Conservation (phyloP, 495 filamentous ascomycete species). For the Neurospora cerealis region DNA sequence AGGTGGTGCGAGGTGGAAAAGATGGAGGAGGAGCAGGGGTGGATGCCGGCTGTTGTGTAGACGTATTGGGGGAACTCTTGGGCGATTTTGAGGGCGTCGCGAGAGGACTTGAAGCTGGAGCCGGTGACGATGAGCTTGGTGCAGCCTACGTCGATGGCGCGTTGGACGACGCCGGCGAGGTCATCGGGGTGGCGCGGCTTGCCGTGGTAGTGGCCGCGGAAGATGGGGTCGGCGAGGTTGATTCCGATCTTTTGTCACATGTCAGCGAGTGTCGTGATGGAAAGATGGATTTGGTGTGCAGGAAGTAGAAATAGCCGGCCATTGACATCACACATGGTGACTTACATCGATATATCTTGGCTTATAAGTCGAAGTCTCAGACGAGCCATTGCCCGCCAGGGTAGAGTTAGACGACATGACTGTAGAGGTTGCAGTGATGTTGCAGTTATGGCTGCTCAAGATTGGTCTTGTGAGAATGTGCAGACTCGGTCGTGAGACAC, state of each 20-base stretch:
- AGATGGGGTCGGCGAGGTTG: conserved; percentile 86
- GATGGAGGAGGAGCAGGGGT: conserved; percentile 70
- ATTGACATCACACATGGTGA: no score
- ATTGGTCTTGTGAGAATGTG: conserved; percentile 4
- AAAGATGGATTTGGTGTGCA: not conserved
- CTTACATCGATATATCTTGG: conserved; percentile 54
- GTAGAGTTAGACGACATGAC: conserved; percentile 11
- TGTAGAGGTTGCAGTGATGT: not conserved
- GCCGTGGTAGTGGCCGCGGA: conserved; percentile 73
- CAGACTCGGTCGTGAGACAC: not conserved
- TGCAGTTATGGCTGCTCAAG: not conserved
- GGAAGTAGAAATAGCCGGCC: no score
- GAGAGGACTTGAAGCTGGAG: conserved; percentile 71
- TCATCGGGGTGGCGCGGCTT: conserved; percentile 74
- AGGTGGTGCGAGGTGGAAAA: conserved; percentile 52
- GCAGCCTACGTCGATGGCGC: conserved; percentile 69
- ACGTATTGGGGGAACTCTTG: conserved; percentile 50
- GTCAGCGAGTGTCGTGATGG: not conserved
- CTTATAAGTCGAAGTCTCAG: conserved; percentile 19
- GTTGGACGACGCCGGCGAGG: conserved; percentile 60
- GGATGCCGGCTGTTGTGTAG: conserved; percentile 84
- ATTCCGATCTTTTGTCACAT: conserved; percentile 59
- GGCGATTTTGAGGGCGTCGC: conserved; percentile 63
- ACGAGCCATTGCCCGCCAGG: not conserved
- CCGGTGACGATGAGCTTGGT: conserved; percentile 88